Base-by-base conservation (phyloP, 352 stramenopile species). In the Phytophthora syringae region DNA sequence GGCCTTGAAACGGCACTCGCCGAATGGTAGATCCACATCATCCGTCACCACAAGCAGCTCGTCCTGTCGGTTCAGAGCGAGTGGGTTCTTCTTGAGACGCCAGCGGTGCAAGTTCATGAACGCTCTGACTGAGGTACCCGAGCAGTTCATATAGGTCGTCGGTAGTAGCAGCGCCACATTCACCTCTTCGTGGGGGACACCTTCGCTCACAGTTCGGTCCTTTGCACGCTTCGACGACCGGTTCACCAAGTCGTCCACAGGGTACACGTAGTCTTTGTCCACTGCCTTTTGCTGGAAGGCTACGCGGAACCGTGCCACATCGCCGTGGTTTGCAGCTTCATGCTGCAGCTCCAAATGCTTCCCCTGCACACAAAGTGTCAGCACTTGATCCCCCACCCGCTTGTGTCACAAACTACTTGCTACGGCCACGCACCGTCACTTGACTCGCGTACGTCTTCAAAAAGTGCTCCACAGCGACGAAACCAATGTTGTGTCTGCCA, bases 121-220 rank as follows among this genome's bases (percentile, higher is more conserved):
- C 12, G 80, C 80, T 43, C 84, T 74, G 20, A 95, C 88, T 0
- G 86, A 80, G 28, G 78, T 83, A 16, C 88, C 88, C 9, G 84
- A 94, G 52, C 86, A 86, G 67, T 96, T 96, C 88, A 96, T 96
- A 67, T 86, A 96, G 9, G 88, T 96, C 7, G 74, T 83, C 0
- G 88, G 88, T 15, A 90, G 70, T 50, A 96, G 65, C 43, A 94
- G 47, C 20, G 87, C 84, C 30, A 95, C 80, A 57, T 94, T 92
- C 30, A 94, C 88, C 27, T 76, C 52, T 6, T 79, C 67, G 51
- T 94, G 86, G 2, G 86, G 84, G 7, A 94, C 88, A 28, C 88
- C 86, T 32, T 94, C 84, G 2, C 72, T 76, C 45, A 89, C 21
- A 39, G 88, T 96, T 34, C 89, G 85, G 21, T 88, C 81, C 60